phyloP scores from a whole-genome alignment of 257 asterid genomes.

The Solanum neorickii region DNA sequence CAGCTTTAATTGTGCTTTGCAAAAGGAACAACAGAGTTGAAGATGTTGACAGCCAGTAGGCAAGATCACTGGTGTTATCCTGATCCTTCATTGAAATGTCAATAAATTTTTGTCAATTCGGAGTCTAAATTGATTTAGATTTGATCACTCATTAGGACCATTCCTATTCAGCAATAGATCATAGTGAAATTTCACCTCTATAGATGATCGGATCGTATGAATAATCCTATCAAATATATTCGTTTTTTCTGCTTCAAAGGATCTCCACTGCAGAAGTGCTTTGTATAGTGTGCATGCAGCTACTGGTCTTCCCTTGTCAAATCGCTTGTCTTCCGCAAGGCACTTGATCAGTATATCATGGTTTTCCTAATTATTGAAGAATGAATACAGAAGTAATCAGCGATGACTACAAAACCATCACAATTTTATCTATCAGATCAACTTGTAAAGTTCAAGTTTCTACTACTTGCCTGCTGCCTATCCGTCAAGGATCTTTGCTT shows the following conservation, averaged over 20 bases:
- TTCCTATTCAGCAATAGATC: not conserved
- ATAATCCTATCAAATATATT: constrained; percentile 70
- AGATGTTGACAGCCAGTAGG: constrained; percentile 86
- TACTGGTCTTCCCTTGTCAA: constrained; percentile 61
- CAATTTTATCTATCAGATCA: not conserved
- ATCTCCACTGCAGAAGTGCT: constrained; percentile 85
- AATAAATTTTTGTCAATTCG: not conserved
- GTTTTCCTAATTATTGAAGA: constrained; percentile 49
- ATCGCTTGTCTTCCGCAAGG: constrained; percentile 66
- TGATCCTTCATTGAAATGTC: constrained; percentile 30
- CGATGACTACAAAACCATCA: not conserved
- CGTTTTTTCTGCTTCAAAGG: constrained; percentile 86
- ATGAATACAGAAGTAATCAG: not conserved
- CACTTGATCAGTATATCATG: constrained; percentile 74
- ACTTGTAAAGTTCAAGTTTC: constrained; percentile 5
- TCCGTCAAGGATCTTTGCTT: constrained; percentile 87
- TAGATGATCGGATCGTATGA: constrained; percentile 70
- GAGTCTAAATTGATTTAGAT: not conserved
- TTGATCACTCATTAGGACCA: not conserved
- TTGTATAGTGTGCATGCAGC: constrained; percentile 76
- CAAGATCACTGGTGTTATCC: constrained; percentile 51
- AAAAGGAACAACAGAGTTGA: constrained; percentile 75
- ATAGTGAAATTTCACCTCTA: constrained; percentile 47
- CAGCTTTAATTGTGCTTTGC: constrained; percentile 81
- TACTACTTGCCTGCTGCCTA: constrained; percentile 66